Base-by-base conservation (phyloP, 495 filamentous ascomycete species). In the Letharia columbiana region DNA sequence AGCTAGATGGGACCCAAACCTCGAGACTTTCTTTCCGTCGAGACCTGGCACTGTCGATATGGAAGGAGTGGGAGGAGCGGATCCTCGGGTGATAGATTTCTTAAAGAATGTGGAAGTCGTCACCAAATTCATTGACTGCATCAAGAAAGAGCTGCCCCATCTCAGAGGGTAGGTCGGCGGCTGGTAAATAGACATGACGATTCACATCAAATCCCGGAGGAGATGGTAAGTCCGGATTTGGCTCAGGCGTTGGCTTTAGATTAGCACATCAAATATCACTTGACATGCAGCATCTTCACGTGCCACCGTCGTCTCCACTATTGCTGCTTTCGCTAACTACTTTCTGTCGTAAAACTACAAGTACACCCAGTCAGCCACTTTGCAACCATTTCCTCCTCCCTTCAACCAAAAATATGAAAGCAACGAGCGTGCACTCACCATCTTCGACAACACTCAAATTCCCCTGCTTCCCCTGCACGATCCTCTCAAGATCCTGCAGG, bases 401-500 rank as follows among this genome's bases (percentile, higher is more conserved):
- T 11, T 58, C 1, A 15, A 1, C 31, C 15, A 10, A 11, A 45
- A 9, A 35, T 4, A 56, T 31, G 18, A 8, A 49, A 31, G 15
- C 5, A 23, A 65, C 15, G 61, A 65, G 6, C 39, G 44, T 37
- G 18, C 64, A 73, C 84, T 73, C 76, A 91, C 92, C 88, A 76
- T 97, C 92, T 75, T 98, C 94, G 39, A 96, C 88, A 52, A 96
- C 77, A 39, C 89, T 82, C 71, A 96, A 77, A 77, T 92, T 96
- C 61, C 87, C 84, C 60, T 86, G 87, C 79, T 97, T 98, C 49
- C 82, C 84, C 72, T 90, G 84, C 49, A 98, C 84, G 63, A 97
- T 91, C 71, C 83, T 84, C 78, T 98, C 95, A 61, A 98, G 77
- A 65, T 92, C 92, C 68, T 85, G 86, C 69, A 98, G 79, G 74